A percentile compares a stretch with the other conserved stretches of the same genome.
Evolutionary conservation across 2,329 filamentous ascomycete species (phyloP).

Genomic region (Penicillium sp.): DNA sequence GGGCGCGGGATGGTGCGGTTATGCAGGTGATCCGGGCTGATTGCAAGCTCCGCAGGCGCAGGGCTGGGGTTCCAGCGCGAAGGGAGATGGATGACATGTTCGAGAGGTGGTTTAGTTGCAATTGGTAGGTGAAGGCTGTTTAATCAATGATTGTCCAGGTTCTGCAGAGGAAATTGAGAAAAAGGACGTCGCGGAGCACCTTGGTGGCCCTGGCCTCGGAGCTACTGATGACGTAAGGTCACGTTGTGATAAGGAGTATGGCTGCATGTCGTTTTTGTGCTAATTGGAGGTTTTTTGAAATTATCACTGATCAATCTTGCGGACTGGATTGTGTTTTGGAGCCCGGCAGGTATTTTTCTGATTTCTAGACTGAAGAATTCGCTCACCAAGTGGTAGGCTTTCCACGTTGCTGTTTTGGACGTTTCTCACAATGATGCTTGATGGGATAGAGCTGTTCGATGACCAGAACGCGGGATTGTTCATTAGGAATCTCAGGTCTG

Average conservation of each 20-base stretch:
- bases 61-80: neutral
- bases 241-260: conserved; percentile 13
- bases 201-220: conserved; percentile 1
- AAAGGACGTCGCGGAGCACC: neutral
- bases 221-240: conserved; percentile 8
- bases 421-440: too few relatives aligned
- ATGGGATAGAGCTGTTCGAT: too few relatives aligned
- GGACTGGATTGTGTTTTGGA: neutral
- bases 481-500: too few relatives aligned
- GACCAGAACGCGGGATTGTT: too few relatives aligned
- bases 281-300: neutral
- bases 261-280: neutral
- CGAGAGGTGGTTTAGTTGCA: neutral
- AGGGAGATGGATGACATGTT: conserved; percentile 3
- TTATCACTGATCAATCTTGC: neutral
- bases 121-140: neutral
- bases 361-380: too few relatives aligned
- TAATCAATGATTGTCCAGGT: neutral
- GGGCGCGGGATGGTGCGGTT: neutral
- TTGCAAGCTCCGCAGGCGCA: conserved; percentile 9
- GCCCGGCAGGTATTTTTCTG: too few relatives aligned
- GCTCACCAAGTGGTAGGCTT: too few relatives aligned
- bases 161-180: neutral
- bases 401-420: too few relatives aligned
- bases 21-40: neutral